Conservation (phyloP, 768 basidiomycete species). For the Gautieria morchelliformis region DNA sequence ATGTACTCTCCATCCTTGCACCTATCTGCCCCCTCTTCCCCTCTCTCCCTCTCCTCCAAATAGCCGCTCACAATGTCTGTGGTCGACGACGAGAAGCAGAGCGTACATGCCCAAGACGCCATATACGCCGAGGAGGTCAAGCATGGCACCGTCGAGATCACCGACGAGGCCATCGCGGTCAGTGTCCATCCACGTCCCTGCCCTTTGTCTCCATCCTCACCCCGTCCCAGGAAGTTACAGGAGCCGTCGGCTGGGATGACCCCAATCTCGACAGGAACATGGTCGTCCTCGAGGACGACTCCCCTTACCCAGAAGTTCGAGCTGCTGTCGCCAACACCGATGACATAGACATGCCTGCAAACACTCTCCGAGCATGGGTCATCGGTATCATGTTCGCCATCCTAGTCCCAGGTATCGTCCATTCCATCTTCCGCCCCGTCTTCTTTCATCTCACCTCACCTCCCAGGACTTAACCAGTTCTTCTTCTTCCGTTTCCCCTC, state of each 20-base stretch:
- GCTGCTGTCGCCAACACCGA: slow-evolving; percentile 69
- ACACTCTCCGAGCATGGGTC: slow-evolving; percentile 50
- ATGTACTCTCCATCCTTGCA: background rate
- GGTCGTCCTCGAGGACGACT: slow-evolving; percentile 41
- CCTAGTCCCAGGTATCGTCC: slow-evolving; percentile 7
- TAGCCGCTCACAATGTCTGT: background rate
- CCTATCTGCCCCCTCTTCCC: background rate
- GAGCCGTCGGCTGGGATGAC: slow-evolving; percentile 22
- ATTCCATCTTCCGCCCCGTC: slow-evolving; percentile 24
- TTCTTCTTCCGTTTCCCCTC: slow-evolving; percentile 40
- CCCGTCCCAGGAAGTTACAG: slow-evolving; percentile 2
- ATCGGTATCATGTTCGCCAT: slow-evolving; percentile 29
- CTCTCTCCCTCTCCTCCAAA: background rate
- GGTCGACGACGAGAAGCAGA: background rate
- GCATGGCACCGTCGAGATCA: background rate
- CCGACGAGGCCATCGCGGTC: slow-evolving; percentile 7
- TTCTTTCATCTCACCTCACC: slow-evolving; percentile 54
- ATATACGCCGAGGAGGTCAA: slow-evolving; percentile 2
- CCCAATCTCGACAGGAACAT: slow-evolving; percentile 29
- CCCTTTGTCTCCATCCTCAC: background rate
- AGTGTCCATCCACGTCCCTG: background rate
- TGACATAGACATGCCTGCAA: slow-evolving; percentile 53
- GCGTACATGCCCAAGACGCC: background rate
- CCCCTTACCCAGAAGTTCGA: slow-evolving; percentile 78
- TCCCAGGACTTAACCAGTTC: slow-evolving; percentile 36